Percentiles rank a stretch among this genome's conserved stretches.
Evolutionary conservation across 2,329 filamentous ascomycete species (phyloP).

Genomic region (Beauveria pseudobassiana): DNA sequence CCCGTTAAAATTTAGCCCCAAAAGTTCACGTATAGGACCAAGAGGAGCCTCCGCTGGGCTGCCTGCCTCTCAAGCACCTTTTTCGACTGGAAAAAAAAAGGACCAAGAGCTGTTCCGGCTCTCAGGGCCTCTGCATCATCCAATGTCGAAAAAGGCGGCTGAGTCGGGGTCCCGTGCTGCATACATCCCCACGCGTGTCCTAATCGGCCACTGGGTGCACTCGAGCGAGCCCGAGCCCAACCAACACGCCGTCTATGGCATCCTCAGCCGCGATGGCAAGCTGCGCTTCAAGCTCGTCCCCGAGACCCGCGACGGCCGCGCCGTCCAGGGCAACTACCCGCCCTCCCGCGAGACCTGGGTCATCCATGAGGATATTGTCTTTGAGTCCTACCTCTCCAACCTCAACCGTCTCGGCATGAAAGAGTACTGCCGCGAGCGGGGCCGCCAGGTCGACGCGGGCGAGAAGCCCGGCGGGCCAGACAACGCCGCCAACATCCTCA

Average conservation of each 20-base stretch:
- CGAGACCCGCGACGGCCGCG: constrained; percentile 8
- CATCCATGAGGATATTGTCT: constrained; percentile 8
- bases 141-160: constrained; percentile 1
- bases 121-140: not conserved
- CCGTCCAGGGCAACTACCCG: constrained; percentile 1
- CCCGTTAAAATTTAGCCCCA: constrained; percentile 7
- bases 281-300: constrained; percentile 12
- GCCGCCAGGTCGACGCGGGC: constrained; percentile 2
- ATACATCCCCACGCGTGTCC: not conserved
- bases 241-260: constrained; percentile 12
- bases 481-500: constrained; percentile 9
- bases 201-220: constrained; percentile 10
- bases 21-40: not conserved
- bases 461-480: constrained; percentile 3
- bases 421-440: constrained; percentile 11
- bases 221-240: constrained; percentile 11
- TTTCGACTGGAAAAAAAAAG: not conserved
- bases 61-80: not conserved
- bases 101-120: not conserved
- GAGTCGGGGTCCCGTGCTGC: not conserved
- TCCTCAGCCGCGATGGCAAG: constrained; percentile 11
- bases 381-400: constrained; percentile 8
- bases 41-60: not conserved
- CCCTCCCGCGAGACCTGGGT: constrained; percentile 9
- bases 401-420: constrained; percentile 12